Evolutionary conservation across 164 flowering plant genomes (phyloP), one percentile per base, ranked within the genome.

Genomic region (Echeveria elegans): DNA sequence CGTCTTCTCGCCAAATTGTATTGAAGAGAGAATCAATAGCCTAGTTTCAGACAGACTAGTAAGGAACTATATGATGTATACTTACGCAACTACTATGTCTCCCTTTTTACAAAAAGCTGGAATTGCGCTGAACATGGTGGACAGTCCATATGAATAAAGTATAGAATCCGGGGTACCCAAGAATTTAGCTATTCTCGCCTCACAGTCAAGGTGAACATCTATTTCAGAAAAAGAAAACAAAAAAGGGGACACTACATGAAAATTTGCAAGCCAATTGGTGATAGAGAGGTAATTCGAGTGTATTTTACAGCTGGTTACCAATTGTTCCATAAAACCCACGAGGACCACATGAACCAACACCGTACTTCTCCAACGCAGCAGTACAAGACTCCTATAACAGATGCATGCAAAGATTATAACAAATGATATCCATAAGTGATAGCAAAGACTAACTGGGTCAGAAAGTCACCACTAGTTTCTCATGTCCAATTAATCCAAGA

Each of bases 141-240:
- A 95, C 72, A 95, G 87, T 23, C 99, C 99, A 82, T 84, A 95
- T 24, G 97, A 90, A 74, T 92, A 95, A 36, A 95, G 89, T 69
- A 92, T 88, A 59, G 97, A 92, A 77, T 95, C 99, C 68, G 96
- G 82, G 69, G 99, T 95, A 67, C 97, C 95, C 80, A 95, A 72
- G 75, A 95, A 92, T 52, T 83, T 88, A 43, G 99, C 87, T 72
- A 95, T 88, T 77, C 82, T 86, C 64, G 89, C 84, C 81, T 95
- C 99, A 68, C 98, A 95, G 74, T 95, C 99, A 78, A 95, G 96
- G 81, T 95, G 99, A 32, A 87, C 89, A 85, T 95, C 99, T 95
- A 68, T 41, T 73, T 21, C 37, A 72, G 69, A 68, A 6, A n/a
- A 41, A 76, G 48, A 34, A 21, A 14, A 24, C 30, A 63, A 5